Conservation (phyloP, 306 rosid species). For the Vicia villosa region DNA sequence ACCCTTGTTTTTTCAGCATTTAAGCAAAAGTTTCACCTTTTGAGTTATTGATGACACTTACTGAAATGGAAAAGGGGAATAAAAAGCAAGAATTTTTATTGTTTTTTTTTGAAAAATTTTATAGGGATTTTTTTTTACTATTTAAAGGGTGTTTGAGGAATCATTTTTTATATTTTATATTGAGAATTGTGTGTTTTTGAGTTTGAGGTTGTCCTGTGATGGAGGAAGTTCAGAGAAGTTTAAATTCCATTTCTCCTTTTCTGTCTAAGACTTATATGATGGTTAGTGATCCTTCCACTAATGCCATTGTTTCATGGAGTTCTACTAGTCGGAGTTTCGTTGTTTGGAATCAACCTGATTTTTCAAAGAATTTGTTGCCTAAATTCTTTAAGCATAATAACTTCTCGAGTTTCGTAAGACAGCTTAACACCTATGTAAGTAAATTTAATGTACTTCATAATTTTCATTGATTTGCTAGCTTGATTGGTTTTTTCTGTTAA, state of each 20-base stretch:
- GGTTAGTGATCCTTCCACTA: conserved; percentile 74
- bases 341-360: conserved; percentile 76
- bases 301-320: conserved; percentile 81
- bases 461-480: no score
- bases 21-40: conserved; percentile 15
- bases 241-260: conserved; percentile 76
- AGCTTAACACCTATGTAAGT: conserved; percentile 91
- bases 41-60: not conserved
- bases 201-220: conserved; percentile 42
- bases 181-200: conserved; percentile 37
- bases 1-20: conserved; percentile 19
- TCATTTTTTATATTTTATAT: conserved; percentile 11
- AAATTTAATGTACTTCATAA: conserved; percentile 17
- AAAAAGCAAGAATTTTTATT: conserved; percentile 26
- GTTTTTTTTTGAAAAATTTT: not conserved
- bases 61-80: conserved; percentile 3
- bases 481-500: no score
- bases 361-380: conserved; percentile 65
- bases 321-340: conserved; percentile 61
- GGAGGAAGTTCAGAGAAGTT: conserved; percentile 74
- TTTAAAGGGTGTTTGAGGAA: conserved; percentile 6
- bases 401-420: conserved; percentile 93
- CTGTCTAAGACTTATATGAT: conserved; percentile 77
- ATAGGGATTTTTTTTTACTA: conserved; percentile 8
- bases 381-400: conserved; percentile 83